Percentiles rank a stretch among this genome's conserved stretches.
phyloP scores from a whole-genome alignment of 2,329 filamentous ascomycete genomes.

The Nigrospora osmanthi region DNA sequence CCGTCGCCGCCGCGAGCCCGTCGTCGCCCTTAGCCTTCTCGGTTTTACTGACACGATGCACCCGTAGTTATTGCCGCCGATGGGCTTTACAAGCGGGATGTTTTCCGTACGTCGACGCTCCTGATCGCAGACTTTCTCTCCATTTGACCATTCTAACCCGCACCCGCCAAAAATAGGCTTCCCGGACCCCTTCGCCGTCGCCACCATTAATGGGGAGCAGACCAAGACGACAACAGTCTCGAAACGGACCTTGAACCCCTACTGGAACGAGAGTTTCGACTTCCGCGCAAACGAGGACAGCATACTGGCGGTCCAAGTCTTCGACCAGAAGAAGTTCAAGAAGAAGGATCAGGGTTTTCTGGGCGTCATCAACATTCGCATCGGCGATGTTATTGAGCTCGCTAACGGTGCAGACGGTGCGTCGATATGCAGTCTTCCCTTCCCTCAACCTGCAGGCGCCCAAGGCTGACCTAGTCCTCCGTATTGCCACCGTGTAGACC shows the following conservation, averaged over 20 bases:
- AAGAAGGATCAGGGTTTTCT: conserved; percentile 99
- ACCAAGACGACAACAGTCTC: conserved; percentile 96
- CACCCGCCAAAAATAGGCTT: conserved; percentile 56
- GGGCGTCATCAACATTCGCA: conserved; percentile 92
- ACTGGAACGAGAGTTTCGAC: conserved; percentile 99
- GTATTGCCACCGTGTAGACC: conserved; percentile 50
- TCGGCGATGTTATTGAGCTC: conserved; percentile 90
- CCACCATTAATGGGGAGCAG: conserved; percentile 94
- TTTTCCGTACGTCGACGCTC: conserved; percentile 73
- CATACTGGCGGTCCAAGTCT: conserved; percentile 95
- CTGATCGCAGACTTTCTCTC: not conserved
- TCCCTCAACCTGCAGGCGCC: not conserved
- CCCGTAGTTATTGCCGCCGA: conserved; percentile 89
- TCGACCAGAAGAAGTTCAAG: conserved; percentile 99
- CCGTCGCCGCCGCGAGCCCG: conserved; percentile 8
- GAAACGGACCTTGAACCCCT: conserved; percentile 97
- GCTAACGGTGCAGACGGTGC: conserved; percentile 85
- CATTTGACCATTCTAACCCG: not conserved
- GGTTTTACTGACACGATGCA: conserved; percentile 23
- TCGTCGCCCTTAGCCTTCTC: not conserved
- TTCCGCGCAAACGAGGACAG: conserved; percentile 90
- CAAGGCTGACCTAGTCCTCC: not conserved
- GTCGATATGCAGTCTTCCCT: conserved; percentile 18
- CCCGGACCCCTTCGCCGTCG: conserved; percentile 94
- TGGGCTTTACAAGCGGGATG: conserved; percentile 97